Evolutionary conservation across 371 early-diverging fungal species (phyloP), one percentile per base, ranked within the genome.

Genomic region (Rhizomucor miehei): DNA sequence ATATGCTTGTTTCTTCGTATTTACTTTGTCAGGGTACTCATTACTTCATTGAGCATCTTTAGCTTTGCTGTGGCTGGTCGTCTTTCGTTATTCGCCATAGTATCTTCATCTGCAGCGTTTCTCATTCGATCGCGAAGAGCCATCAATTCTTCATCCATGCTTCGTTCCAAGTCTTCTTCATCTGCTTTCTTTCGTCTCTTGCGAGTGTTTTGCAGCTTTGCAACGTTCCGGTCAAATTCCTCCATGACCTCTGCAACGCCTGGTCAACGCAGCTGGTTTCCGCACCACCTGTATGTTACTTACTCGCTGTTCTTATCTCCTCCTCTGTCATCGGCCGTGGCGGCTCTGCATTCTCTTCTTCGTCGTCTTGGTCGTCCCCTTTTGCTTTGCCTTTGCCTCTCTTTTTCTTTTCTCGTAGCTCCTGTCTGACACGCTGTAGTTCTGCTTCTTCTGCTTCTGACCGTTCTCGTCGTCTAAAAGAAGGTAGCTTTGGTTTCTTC

Each of bases 31-130:
- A 96, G 69, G 55, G 81, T 82, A 11, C 56, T 71, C 21, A 77
- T 76, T 13, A 92, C 89, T 25, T 75, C 75, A 10, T 84, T 80
- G 52, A 99, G 78, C 79, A 91, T 78, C 60, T 85, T 85, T 51
- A 97, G 75, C 70, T 95, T 97, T 38, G 87, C 80, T 14, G 91
- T 73, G 1, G 95, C 94, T 0, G 96, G 90, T 56, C 82, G 71
- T 38, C 82, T 72, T 51, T 87, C 73, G 52, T 77, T 67, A 60
- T 94, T 92, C 39, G 87, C 75, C 59, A 88, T 86, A 20, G 84
- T 72, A 57, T 97, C 98, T 36, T 79, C 72, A 43, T 84, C 79
- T 0, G 92, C 92, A 8, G 91, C 92, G 38, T 78, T 79, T 47
- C 80, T 82, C 97, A 96, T 95, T 54, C 84, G 81, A 40, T 88